Base-by-base conservation (phyloP, 1,284 basidiomycete genomes). In the Irpex sp. region DNA sequence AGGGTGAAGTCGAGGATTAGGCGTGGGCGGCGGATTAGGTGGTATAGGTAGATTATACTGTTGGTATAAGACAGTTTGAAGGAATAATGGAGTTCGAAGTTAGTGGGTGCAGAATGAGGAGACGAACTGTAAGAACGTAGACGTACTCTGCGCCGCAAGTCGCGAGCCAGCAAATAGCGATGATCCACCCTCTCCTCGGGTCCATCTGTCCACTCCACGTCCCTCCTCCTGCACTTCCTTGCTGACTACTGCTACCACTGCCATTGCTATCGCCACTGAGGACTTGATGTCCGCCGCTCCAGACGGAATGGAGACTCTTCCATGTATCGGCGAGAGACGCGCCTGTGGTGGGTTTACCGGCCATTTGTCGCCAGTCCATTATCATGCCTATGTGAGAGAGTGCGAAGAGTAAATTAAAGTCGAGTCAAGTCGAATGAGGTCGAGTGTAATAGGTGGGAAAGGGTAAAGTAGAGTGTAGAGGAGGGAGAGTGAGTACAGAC, bases 321-420 rank as follows among this genome's bases (percentile, higher is more conserved):
- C 86, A 85, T 33, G 86, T 83, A 57, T 77, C 79, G 86, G 88
- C 92, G 43, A 83, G 78, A 59, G 84, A 85, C 17, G 85, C 87
- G 49, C 84, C 81, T 61, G 84, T 77, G 15, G 93, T 94, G 2
- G 91, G 86, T 62, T 85, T 78, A 6, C 93, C 92, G 0, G 93
- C 92, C 83, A 99, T 89, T 75, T 98, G 93, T 56, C 94, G 84
- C 97, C 97, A 99, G 77, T 99, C 96, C 86, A 99, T 93, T 35
- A 98, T 81, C 91, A 95, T 93, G 7, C 89, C 89, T 90, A 61
- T 33, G 50, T 9, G 56, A 47, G 55, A 47, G 47, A 62, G 43
- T 36, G 36, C 58, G 50, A 36, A 9, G 19, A 15, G 17, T 4
- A 35, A 15, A 56, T n/a, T 31, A 31, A 47, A 35, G 31, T 17